Conservation (phyloP, 2,329 filamentous ascomycete genomes). For the Stachybotrys chlorohalonatus region DNA sequence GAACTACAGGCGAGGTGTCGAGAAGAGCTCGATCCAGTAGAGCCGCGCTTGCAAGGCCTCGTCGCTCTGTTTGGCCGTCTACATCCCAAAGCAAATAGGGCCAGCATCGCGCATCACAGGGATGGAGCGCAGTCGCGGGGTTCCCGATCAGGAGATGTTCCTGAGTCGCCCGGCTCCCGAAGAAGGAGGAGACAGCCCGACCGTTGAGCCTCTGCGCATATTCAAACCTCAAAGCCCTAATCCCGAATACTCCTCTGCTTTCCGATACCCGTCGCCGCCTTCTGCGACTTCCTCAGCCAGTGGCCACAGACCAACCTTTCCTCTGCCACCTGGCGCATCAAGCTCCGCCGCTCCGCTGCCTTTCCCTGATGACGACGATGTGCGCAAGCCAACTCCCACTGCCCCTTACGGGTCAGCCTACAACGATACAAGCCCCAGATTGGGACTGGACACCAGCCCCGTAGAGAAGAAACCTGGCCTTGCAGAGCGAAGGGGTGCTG, state of each 20-base stretch:
- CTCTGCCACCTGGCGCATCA: constrained; percentile 58
- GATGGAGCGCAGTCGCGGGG: constrained; percentile 50
- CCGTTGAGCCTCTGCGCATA: constrained; percentile 76
- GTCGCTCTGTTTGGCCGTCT: constrained; percentile 1
- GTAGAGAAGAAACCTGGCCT: constrained; percentile 54
- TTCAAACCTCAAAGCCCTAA: constrained; percentile 66
- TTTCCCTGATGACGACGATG: constrained; percentile 64
- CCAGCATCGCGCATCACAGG: background rate
- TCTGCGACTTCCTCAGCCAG: constrained; percentile 27
- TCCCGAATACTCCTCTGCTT: constrained; percentile 31
- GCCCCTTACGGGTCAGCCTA: constrained; percentile 36
- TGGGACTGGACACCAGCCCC: constrained; percentile 39
- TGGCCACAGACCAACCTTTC: constrained; percentile 49
- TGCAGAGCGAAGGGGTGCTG: constrained; percentile 74
- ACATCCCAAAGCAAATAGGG: background rate
- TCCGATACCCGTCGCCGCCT: constrained; percentile 43
- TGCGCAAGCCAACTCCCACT: constrained; percentile 33
- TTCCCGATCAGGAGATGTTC: constrained; percentile 78
- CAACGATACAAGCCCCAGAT: constrained; percentile 42
- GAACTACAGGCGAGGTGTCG: background rate
- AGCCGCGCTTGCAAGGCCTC: background rate
- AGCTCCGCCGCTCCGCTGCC: constrained; percentile 59
- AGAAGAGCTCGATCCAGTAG: background rate
- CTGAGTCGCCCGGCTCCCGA: constrained; percentile 48
- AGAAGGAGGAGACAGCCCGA: constrained; percentile 59